Evolutionary conservation across 345 rosid genomes (phyloP).

Genomic region (Aquilaria yunnanensis): DNA sequence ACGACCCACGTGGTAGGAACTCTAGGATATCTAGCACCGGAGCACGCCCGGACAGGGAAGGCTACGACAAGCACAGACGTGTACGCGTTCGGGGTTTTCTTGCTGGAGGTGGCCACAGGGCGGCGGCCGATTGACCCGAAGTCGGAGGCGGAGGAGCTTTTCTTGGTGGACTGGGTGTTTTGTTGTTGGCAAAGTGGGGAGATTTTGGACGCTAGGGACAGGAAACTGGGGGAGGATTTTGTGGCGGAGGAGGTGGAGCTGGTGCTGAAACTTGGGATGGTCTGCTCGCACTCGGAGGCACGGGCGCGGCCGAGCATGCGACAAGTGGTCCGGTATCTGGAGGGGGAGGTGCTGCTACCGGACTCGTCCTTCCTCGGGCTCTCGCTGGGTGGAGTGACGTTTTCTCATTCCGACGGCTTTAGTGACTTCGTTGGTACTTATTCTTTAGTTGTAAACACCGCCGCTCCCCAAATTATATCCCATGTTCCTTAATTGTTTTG

Average conservation of each 20-base stretch:
- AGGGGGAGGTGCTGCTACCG: background rate
- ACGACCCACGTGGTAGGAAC: too few species aligned
- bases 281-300: background rate
- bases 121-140: background rate
- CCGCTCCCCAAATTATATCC: too few species aligned
- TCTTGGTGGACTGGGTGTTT: conserved; percentile 3
- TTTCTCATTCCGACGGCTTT: background rate
- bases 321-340: background rate
- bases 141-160: background rate
- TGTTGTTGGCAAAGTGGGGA: background rate
- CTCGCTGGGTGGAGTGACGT: background rate
- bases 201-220: conserved; percentile 25
- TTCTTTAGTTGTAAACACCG: background rate
- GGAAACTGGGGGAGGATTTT: conserved; percentile 29
- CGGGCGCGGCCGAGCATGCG: background rate
- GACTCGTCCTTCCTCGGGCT: background rate
- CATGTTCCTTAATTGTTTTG: too few species aligned
- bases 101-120: background rate
- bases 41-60: too few species aligned
- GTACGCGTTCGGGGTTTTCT: conserved; percentile 5
- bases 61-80: conserved; percentile 28
- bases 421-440: background rate
- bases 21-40: too few species aligned
- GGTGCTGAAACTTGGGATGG: background rate
- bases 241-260: background rate